phyloP scores from a whole-genome alignment of 257 asterid species.

The Haberlea rhodopensis region DNA sequence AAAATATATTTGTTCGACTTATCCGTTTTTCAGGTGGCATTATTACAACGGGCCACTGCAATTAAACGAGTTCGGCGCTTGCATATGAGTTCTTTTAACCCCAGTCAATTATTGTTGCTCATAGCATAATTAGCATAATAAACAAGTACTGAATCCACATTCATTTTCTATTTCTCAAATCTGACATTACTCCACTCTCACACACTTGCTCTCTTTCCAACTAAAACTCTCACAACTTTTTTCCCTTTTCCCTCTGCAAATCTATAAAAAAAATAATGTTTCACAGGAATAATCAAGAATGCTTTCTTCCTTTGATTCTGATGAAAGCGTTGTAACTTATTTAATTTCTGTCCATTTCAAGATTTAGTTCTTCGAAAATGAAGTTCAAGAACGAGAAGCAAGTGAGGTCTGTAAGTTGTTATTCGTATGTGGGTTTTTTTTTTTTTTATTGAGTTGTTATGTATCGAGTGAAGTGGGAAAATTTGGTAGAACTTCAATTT shows the following conservation, averaged over 20 bases:
- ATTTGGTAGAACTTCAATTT: constrained; percentile 9
- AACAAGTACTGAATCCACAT: constrained; percentile 11
- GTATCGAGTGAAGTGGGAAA: constrained; percentile 6
- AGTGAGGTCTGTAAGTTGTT: constrained; percentile 55
- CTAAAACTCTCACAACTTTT: constrained; percentile 13
- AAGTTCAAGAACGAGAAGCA: constrained; percentile 70
- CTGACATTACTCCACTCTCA: constrained; percentile 17
- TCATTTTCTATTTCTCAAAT: constrained; percentile 26
- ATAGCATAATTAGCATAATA: constrained; percentile 13
- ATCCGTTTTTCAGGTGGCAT: too few species aligned
- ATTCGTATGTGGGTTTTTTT: constrained; percentile 14
- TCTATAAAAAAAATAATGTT: constrained; percentile 29
- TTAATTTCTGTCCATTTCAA: constrained; percentile 12
- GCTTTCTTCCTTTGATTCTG: constrained; percentile 32
- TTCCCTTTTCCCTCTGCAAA: constrained; percentile 8
- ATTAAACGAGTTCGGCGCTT: too few species aligned
- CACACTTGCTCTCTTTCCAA: constrained; percentile 6
- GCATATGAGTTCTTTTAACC: too few species aligned
- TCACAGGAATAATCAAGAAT: constrained; percentile 30
- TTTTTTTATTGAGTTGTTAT: constrained; percentile 5
- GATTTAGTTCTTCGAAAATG: constrained; percentile 33
- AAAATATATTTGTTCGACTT: too few species aligned
- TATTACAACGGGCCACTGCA: too few species aligned
- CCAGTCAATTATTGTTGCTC: too few species aligned
- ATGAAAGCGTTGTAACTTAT: constrained; percentile 25